Evolutionary conservation across 1,139 yeast species (phyloP).

Genomic region (Trichomonascaceae sp.): DNA sequence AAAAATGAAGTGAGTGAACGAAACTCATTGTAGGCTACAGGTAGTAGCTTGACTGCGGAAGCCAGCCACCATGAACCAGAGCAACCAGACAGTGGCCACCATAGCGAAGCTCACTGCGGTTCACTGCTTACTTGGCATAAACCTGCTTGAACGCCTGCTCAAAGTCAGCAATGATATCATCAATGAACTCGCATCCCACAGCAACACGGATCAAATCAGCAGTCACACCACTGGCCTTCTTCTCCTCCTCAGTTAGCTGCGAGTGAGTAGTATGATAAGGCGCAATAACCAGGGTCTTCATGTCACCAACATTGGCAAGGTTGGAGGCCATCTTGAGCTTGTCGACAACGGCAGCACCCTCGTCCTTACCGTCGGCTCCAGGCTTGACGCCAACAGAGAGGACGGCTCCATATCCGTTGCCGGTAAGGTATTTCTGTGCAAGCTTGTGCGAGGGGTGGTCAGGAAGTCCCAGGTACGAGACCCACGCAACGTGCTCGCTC

Average conservation of each 20-base stretch:
- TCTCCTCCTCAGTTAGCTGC: constrained; percentile 75
- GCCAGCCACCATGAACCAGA: too few species aligned
- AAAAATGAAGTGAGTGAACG: too few species aligned
- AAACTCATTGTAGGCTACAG: too few species aligned
- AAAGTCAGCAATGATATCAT: constrained; percentile 77
- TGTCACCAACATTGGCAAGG: constrained; percentile 94
- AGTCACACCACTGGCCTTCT: constrained; percentile 69
- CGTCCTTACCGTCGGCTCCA: constrained; percentile 33
- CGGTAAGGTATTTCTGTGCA: constrained; percentile 64
- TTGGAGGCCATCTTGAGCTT: constrained; percentile 71
- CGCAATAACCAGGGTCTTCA: constrained; percentile 87
- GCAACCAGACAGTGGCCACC: too few species aligned
- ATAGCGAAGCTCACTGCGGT: too few species aligned
- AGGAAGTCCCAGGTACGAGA: constrained; percentile 80
- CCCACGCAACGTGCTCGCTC: constrained; percentile 68
- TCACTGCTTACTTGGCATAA: too few species aligned
- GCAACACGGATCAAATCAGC: constrained; percentile 80
- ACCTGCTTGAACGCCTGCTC: constrained; percentile 51
- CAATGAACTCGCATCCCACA: constrained; percentile 81
- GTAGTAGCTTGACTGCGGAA: too few species aligned
- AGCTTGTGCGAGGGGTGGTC: constrained; percentile 71
- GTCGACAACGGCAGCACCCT: constrained; percentile 78
- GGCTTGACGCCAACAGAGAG: constrained; percentile 80
- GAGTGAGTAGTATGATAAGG: constrained; percentile 95
- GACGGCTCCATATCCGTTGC: constrained; percentile 71